Percentiles rank a stretch among this genome's conserved stretches.
These are phyloP conservation scores for Fusarium sp. DNA, from an alignment of 2,329 filamentous ascomycete genomes.

Conservation along the genomic window DNA sequence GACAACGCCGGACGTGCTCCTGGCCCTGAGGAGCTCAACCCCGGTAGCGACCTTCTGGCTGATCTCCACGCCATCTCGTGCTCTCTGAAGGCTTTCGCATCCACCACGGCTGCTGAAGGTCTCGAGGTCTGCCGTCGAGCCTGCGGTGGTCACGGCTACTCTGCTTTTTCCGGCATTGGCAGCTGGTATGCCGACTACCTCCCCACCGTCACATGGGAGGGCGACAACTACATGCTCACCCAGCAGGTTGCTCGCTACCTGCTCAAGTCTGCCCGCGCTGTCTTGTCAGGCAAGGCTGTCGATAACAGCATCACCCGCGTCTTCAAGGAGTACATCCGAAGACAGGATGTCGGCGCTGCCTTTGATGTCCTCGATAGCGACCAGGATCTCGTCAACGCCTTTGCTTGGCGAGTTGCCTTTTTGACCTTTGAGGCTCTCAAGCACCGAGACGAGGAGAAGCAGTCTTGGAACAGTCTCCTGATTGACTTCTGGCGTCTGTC, in stretches of 20 bases:
- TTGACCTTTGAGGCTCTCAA: slow-evolving; percentile 81
- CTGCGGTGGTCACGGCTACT: slow-evolving; percentile 83
- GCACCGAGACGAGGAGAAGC: slow-evolving; percentile 80
- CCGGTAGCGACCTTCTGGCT: slow-evolving; percentile 74
- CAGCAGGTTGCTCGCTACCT: slow-evolving; percentile 84
- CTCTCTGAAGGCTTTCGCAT: slow-evolving; percentile 79
- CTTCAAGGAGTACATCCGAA: slow-evolving; percentile 71
- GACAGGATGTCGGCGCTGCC: slow-evolving; percentile 77
- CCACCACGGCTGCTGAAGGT: slow-evolving; percentile 78
- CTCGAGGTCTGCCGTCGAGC: slow-evolving; percentile 80
- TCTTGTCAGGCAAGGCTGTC: slow-evolving; percentile 70
- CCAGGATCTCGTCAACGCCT: slow-evolving; percentile 77
- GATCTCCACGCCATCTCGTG: slow-evolving; percentile 83
- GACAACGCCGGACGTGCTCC: slow-evolving; percentile 63
- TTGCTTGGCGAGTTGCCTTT: slow-evolving; percentile 80
- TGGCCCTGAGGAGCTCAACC: slow-evolving; percentile 74
- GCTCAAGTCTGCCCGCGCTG: slow-evolving; percentile 78
- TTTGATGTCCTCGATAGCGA: slow-evolving; percentile 81
- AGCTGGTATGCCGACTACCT: slow-evolving; percentile 81
- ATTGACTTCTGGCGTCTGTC: slow-evolving; percentile 83
- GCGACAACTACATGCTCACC: slow-evolving; percentile 86
- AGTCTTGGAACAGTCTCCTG: slow-evolving; percentile 81
- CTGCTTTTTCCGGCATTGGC: slow-evolving; percentile 80
- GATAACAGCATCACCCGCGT: slow-evolving; percentile 60
- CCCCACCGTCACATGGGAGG: slow-evolving; percentile 78